Base-by-base conservation (phyloP, 495 filamentous ascomycete species). In the Aspergillus campestris region DNA sequence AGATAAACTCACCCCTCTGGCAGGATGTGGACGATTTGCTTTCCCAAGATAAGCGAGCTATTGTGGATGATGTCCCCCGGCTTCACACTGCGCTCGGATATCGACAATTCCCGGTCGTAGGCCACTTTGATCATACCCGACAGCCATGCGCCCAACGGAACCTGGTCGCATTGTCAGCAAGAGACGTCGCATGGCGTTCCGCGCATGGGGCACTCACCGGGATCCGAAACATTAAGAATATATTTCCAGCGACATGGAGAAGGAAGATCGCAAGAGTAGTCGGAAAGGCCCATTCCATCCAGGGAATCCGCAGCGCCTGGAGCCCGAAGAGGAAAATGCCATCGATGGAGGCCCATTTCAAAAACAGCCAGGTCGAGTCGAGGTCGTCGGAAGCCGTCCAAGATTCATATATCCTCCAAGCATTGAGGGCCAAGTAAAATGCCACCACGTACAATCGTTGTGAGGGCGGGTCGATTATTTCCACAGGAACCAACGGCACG, bases 11-110 rank as follows among this genome's bases (percentile, higher is more conserved):
- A 90, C 81, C 92, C 92, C 74, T 98, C 92, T 3, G 92, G 92
- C 27, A 98, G 71, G 60, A 97, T 94, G 57, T 98, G 89, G 57
- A 98, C 89, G 50, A 94, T 91, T 66, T 95, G 88, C 59, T 87
- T 90, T 58, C 92, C 92, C 60, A 94, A 75, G 43, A 97, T 95
- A 55, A 95, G 75, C 6, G 91, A 95, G 1, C 86, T 74, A 58
- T 96, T 96, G 59, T 94, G 82, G 35, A 94, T 73, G 40, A 97
- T 87, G 47, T 79, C 82, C 2, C 80, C 83, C 27, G 89, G 78
- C 57, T 94, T 94, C 43, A 97, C 92, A 51, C 80, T 85, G 37
- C 81, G 78, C 61, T 95, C 92, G 5, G 84, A 86, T 53, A 98
- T 86, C 9, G 92, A 87, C 36, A 95, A 56, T 61, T 98, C 92